Conservation (phyloP, 1,139 yeast species). For the Geotrichum cucujoidarum region DNA sequence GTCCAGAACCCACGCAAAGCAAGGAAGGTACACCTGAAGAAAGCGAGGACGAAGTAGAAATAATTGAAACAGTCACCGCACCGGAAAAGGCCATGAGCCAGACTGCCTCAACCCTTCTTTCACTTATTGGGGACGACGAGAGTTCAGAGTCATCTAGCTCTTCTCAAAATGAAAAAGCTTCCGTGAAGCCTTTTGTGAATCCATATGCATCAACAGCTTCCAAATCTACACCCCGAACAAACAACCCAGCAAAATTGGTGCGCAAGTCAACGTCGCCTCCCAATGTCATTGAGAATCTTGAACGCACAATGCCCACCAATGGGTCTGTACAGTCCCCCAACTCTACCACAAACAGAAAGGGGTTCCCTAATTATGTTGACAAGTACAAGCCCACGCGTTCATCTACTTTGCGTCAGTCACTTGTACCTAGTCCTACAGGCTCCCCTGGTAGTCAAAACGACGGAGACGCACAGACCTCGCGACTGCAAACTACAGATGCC, state of each 20-base stretch:
- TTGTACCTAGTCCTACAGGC: constrained; percentile 24
- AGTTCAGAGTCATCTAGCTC: constrained; percentile 31
- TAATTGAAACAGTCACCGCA: not conserved
- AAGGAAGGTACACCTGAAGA: not conserved
- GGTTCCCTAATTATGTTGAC: constrained; percentile 18
- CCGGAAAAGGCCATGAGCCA: constrained; percentile 45
- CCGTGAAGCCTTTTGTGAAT: constrained; percentile 43
- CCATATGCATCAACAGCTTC: constrained; percentile 45
- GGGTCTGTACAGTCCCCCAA: constrained; percentile 2
- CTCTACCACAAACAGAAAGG: constrained; percentile 4
- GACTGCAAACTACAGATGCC: not conserved
- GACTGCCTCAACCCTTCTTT: constrained; percentile 62
- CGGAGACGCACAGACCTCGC: not conserved
- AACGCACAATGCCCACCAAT: constrained; percentile 8
- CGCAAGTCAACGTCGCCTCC: constrained; percentile 13
- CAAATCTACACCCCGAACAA: constrained; percentile 21
- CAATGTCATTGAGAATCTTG: constrained; percentile 7
- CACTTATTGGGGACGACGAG: constrained; percentile 49
- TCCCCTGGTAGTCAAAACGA: constrained; percentile 1
- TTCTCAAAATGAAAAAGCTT: constrained; percentile 20
- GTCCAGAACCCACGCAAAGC: not conserved
- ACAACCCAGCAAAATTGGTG: constrained; percentile 9
- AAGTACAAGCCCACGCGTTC: constrained; percentile 30
- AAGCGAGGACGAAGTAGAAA: not conserved
- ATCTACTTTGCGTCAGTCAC: constrained; percentile 28